Base-by-base conservation (phyloP, 345 rosid genomes). In the Cardamine resedifolia region DNA sequence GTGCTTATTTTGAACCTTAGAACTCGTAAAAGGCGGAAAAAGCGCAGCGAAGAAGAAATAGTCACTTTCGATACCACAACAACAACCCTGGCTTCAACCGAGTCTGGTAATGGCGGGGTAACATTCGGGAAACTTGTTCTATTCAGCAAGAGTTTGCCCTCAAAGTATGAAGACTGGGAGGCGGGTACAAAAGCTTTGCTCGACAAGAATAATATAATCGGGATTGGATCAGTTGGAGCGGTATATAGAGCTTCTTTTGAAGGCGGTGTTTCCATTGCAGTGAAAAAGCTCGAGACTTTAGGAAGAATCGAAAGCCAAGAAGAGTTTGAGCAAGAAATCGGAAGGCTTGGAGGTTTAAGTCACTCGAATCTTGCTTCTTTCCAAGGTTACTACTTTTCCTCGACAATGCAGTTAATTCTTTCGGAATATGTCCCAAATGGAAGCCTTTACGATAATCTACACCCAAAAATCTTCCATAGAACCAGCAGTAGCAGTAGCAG, bases 91-190 rank as follows among this genome's bases (percentile, higher is more conserved):
- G 68, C 44, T 38, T 61, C 75, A 71, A 71, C 61, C 0, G 68
- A 71, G 14, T 71, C 75, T 59, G 75, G 66, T 7, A 70, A 30
- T 47, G 66, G 75, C 7, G 83, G 77, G 73, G 81, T 91, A 64
- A 86, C 86, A 77, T 87, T 89, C 0, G 97, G 99, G 19, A 95
- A 95, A 80, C 80, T 95, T 73, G 97, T 95, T 57, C 85, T 95
- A 30, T 91, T 91, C 77, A 95, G 97, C 87, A 91, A 91, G 85
- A 91, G 78, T 61, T 78, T 95, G 57, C 99, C 99, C 1, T 85
- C 99, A 3, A 95, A 79, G 77, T 91, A 95, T 57, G 96, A 95
- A 84, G 99, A 95, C 62, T 91, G 99, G 99, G 96, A 87, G 76
- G 83, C 91, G 0, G 99, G 97, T 21, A 88, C 96, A 10, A 91